Percentiles rank a stretch among this genome's conserved stretches.
Conservation (phyloP, 2,329 filamentous ascomycete species). For the Diaporthe nobilis region DNA sequence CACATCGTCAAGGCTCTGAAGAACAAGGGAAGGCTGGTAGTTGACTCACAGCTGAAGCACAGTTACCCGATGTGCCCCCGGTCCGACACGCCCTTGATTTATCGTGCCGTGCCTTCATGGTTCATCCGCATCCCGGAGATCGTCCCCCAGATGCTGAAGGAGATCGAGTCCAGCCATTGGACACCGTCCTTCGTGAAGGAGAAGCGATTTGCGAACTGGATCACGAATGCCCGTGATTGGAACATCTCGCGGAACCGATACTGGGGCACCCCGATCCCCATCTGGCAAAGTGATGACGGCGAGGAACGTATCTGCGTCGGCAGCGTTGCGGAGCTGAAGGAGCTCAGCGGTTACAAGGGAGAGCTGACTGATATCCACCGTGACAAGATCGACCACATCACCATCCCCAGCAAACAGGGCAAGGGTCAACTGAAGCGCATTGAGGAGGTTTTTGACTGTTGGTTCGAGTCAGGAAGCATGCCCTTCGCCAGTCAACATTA, state of each 20-base stretch:
- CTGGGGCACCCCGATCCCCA: conserved; percentile 93
- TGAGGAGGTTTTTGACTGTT: conserved; percentile 95
- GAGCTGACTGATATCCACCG: conserved; percentile 90
- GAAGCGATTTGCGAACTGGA: conserved; percentile 92
- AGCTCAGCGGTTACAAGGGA: conserved; percentile 88
- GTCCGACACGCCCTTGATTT: conserved; percentile 95
- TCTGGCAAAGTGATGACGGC: conserved; percentile 92
- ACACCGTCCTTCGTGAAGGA: conserved; percentile 93
- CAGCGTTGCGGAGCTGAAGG: conserved; percentile 85
- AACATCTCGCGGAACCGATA: conserved; percentile 94
- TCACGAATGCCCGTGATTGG: conserved; percentile 92
- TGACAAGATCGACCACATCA: conserved; percentile 94
- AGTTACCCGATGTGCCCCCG: conserved; percentile 95
- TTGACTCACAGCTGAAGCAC: conserved; percentile 90
- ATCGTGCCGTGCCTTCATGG: conserved; percentile 93
- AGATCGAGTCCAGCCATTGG: conserved; percentile 92
- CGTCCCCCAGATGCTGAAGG: conserved; percentile 89
- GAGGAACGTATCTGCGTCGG: conserved; percentile 90
- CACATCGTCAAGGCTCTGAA: conserved; percentile 93
- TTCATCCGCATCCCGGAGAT: conserved; percentile 90
- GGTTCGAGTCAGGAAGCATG: conserved; percentile 98
- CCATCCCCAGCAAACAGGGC: conserved; percentile 90
- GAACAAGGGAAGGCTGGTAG: conserved; percentile 80
- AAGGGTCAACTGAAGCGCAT: conserved; percentile 86
- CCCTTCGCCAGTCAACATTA: conserved; percentile 93